Conservation (phyloP, 208 protist species). For the Trypanosoma brucei region DNA sequence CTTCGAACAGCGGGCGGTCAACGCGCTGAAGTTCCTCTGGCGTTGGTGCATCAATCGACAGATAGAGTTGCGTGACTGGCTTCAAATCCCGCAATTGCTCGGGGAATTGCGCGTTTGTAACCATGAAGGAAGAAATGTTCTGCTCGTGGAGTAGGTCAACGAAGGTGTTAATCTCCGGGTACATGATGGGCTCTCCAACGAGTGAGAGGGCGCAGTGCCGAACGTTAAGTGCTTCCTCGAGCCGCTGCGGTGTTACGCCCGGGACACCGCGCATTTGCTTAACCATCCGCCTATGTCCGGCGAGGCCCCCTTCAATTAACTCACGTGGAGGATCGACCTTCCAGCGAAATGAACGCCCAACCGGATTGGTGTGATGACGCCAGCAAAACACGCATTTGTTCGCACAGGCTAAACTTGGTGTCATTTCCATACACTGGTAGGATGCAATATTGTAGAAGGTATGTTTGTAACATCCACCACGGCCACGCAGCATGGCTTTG, state of each 20-base stretch:
- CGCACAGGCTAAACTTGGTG: constrained; percentile 93
- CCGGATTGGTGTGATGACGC: constrained; percentile 95
- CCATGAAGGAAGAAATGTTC: constrained; percentile 93
- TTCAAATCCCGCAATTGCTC: constrained; percentile 68
- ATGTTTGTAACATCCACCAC: constrained; percentile 97
- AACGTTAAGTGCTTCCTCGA: constrained; percentile 76
- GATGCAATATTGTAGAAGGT: constrained; percentile 96
- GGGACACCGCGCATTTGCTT: constrained; percentile 89
- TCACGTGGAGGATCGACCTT: constrained; percentile 85
- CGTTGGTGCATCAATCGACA: constrained; percentile 92
- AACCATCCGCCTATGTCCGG: constrained; percentile 83
- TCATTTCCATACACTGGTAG: constrained; percentile 97
- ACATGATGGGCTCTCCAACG: constrained; percentile 96
- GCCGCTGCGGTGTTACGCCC: constrained; percentile 82
- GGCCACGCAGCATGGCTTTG: constrained; percentile 94
- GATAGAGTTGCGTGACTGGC: constrained; percentile 93
- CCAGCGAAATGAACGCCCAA: constrained; percentile 87
- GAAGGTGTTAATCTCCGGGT: constrained; percentile 93
- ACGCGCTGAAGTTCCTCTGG: constrained; percentile 87
- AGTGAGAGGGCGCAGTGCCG: constrained; percentile 94
- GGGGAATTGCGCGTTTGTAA: constrained; percentile 93
- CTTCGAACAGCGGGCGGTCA: constrained; percentile 91
- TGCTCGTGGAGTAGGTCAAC: constrained; percentile 74
- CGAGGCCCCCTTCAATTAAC: constrained; percentile 73
- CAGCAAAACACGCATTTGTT: constrained; percentile 97